Evolutionary conservation across 495 filamentous ascomycete genomes (phyloP).

Genomic region (Podospora sp.): DNA sequence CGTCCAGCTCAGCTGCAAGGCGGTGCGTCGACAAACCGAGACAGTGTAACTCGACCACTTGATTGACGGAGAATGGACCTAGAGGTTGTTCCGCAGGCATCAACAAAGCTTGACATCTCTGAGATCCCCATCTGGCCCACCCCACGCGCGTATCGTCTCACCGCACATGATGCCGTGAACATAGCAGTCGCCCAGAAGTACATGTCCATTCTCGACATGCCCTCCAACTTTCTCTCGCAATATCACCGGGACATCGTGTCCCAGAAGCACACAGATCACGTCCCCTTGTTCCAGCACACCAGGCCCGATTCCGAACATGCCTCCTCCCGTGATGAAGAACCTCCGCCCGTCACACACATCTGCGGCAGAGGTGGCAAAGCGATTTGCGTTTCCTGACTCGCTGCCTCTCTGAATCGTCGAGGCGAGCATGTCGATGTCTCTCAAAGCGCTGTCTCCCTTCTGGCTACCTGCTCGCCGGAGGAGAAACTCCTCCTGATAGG

Average conservation of each 20-base stretch:
- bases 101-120: neutral
- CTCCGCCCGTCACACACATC: neutral
- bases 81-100: no score
- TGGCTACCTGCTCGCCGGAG: neutral
- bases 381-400: neutral
- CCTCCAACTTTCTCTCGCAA: neutral
- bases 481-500: conserved; percentile 1
- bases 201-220: neutral
- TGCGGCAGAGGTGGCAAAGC: neutral
- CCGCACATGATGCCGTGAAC: neutral
- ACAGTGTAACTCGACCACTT: no score
- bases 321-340: neutral
- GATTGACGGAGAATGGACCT: no score
- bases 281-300: neutral
- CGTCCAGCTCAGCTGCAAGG: no score
- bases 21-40: no score
- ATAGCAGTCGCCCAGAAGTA: neutral
- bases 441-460: neutral
- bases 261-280: neutral
- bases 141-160: neutral
- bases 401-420: neutral
- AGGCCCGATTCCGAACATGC: neutral
- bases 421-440: neutral
- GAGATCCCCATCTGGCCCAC: neutral
- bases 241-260: neutral